These are phyloP conservation scores for Persicaria tinctoria DNA, from an alignment of 148 eudicot species.

Conservation along the genomic window DNA sequence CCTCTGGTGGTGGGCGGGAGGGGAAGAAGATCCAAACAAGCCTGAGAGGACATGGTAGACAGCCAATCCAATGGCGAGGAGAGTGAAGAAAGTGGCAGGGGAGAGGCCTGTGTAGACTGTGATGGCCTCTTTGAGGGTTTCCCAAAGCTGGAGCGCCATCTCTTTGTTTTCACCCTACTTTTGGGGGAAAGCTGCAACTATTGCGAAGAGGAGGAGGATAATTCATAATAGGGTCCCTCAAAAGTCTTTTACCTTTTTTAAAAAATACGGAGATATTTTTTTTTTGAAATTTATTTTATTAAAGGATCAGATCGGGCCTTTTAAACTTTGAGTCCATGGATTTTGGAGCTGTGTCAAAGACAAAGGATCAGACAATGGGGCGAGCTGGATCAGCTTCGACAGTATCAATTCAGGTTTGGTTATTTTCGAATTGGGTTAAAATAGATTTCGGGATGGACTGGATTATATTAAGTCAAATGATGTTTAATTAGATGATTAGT, in stretches of 20 bases:
- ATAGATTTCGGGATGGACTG: too few relatives aligned
- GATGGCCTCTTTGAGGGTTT: slow-evolving; percentile 57
- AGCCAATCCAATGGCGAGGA: slow-evolving; percentile 58
- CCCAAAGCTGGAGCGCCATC: slow-evolving; percentile 78
- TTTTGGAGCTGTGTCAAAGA: too few relatives aligned
- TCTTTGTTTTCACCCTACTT: background rate
- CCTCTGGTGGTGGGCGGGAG: slow-evolving; percentile 19
- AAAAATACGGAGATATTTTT: too few relatives aligned
- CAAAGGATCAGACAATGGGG: too few relatives aligned
- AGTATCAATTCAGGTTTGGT: too few relatives aligned
- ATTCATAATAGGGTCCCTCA: background rate
- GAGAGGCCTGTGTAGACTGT: slow-evolving; percentile 72
- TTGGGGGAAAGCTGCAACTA: background rate
- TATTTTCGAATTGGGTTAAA: too few relatives aligned
- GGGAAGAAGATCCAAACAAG: slow-evolving; percentile 47
- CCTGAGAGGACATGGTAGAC: slow-evolving; percentile 53
- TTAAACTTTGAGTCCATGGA: too few relatives aligned
- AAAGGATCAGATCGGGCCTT: too few relatives aligned
- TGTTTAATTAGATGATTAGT: too few relatives aligned
- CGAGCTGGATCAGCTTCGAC: too few relatives aligned
- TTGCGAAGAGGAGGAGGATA: background rate
- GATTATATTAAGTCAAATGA: too few relatives aligned
- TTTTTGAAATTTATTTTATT: too few relatives aligned
- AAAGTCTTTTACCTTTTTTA: background rate
- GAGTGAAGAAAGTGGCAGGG: slow-evolving; percentile 69